Conservation (phyloP, 768 basidiomycete species). For the Pleurotus platypus region DNA sequence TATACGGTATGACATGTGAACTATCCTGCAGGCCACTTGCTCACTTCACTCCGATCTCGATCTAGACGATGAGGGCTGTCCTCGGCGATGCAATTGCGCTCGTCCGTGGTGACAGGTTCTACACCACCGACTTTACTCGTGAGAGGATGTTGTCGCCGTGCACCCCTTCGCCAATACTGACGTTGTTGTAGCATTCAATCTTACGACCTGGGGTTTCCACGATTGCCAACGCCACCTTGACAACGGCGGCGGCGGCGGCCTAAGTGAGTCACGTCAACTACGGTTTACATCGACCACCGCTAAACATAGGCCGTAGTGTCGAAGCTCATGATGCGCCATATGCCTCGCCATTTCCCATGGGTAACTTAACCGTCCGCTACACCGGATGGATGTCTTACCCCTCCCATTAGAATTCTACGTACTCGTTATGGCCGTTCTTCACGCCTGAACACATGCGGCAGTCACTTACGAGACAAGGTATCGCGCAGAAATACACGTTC, state of each 20-base stretch:
- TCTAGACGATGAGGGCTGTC: conserved; percentile 31
- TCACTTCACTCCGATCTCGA: neutral
- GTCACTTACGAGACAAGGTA: conserved; percentile 33
- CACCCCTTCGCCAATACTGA: neutral
- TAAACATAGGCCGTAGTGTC: neutral
- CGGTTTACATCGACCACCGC: neutral
- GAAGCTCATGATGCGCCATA: conserved; percentile 28
- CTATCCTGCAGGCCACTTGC: neutral
- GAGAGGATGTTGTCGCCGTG: conserved; percentile 10
- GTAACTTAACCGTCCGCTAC: conserved; percentile 14
- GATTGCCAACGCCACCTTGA: conserved; percentile 41
- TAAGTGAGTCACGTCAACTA: conserved; percentile 14
- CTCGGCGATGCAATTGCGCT: conserved; percentile 52
- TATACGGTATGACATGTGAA: conserved; percentile 37
- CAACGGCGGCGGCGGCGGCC: conserved; percentile 33
- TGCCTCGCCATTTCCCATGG: conserved; percentile 37
- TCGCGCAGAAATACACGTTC: conserved; percentile 38
- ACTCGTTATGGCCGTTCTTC: conserved; percentile 60
- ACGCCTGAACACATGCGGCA: conserved; percentile 36
- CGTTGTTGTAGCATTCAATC: conserved; percentile 26
- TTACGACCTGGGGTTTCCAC: conserved; percentile 51
- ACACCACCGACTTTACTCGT: conserved; percentile 50
- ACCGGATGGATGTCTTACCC: neutral
- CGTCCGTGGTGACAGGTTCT: conserved; percentile 51
- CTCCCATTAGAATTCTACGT: conserved; percentile 27